Conservation (phyloP, 106 monocot genomes). For the Allium sativum region DNA sequence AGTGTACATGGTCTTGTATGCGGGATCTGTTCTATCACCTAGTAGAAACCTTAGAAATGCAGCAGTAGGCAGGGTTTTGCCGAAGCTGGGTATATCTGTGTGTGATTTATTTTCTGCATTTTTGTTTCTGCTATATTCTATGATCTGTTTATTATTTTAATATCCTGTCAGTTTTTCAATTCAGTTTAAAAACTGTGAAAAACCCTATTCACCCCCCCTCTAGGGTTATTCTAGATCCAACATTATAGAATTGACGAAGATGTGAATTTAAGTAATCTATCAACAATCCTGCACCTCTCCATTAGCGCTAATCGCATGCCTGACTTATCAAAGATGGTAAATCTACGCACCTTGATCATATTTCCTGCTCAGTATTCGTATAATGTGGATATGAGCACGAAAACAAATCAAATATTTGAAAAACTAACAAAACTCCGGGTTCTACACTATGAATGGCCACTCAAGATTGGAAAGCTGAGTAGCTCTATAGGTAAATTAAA, state of each 20-base stretch:
- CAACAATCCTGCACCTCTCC: constrained; percentile 10
- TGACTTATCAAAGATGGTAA: constrained; percentile 2
- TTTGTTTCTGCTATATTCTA: too few species aligned
- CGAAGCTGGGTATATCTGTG: too few species aligned
- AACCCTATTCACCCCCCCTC: too few species aligned
- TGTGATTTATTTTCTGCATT: too few species aligned
- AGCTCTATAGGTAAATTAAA: constrained; percentile 14
- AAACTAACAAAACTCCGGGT: constrained; percentile 13
- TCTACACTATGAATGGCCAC: not conserved
- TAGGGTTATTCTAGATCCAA: too few species aligned
- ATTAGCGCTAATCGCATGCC: not conserved
- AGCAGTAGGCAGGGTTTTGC: too few species aligned
- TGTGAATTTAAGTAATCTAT: constrained; percentile 1
- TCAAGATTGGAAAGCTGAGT: not conserved
- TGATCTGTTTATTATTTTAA: too few species aligned
- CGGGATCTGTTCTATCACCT: too few species aligned
- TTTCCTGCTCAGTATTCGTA: constrained; percentile 3
- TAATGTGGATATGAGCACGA: not conserved
- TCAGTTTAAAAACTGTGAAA: too few species aligned
- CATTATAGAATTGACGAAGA: constrained; percentile 4
- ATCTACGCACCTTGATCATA: constrained; percentile 8
- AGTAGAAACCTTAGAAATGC: too few species aligned
- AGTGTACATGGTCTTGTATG: too few species aligned
- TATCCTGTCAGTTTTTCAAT: too few species aligned
- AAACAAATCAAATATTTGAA: not conserved